Conservation (phyloP, 208 protist genomes). For the Sergeia podlipaevii region DNA sequence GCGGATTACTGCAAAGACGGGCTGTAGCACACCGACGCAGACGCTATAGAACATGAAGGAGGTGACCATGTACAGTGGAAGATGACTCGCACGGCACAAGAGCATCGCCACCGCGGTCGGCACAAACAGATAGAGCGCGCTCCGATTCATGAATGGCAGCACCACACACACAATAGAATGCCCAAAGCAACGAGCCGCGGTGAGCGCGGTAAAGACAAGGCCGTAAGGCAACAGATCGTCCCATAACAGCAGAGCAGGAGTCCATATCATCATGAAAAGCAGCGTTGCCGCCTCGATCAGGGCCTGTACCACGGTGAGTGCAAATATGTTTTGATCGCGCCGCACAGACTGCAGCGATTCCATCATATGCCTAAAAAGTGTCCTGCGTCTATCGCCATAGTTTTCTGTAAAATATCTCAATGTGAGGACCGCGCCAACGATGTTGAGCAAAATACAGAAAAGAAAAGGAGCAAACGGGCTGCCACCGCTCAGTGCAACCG, state of each 20-base stretch:
- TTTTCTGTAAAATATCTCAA: too few relatives aligned
- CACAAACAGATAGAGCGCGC: conserved; percentile 3
- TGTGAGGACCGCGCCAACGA: too few relatives aligned
- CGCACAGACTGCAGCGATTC: too few relatives aligned
- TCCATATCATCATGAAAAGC: conserved; percentile 90
- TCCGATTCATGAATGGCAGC: conserved; percentile 3
- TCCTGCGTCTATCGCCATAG: too few relatives aligned
- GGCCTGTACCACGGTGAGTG: conserved; percentile 54
- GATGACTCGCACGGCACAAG: background rate
- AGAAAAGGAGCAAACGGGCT: too few relatives aligned
- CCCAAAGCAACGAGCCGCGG: conserved; percentile 29
- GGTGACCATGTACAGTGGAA: conserved; percentile 10
- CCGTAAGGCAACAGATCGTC: conserved; percentile 44
- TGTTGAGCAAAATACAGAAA: too few relatives aligned
- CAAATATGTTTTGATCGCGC: conserved; percentile 17
- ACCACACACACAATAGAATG: conserved; percentile 15
- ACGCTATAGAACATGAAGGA: conserved; percentile 25
- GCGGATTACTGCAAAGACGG: conserved; percentile 20
- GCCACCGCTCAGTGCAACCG: too few relatives aligned
- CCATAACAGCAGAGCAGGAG: conserved; percentile 49
- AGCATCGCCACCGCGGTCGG: conserved; percentile 7
- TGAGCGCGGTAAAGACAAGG: conserved; percentile 35
- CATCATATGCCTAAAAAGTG: too few relatives aligned
- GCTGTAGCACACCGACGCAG: conserved; percentile 32
- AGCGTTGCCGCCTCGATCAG: conserved; percentile 90